A percentile compares a stretch with the other conserved stretches of the same genome.
These are phyloP conservation scores for Trichoderma lentiforme DNA, from an alignment of 2,329 filamentous ascomycete genomes.

Conservation along the genomic window DNA sequence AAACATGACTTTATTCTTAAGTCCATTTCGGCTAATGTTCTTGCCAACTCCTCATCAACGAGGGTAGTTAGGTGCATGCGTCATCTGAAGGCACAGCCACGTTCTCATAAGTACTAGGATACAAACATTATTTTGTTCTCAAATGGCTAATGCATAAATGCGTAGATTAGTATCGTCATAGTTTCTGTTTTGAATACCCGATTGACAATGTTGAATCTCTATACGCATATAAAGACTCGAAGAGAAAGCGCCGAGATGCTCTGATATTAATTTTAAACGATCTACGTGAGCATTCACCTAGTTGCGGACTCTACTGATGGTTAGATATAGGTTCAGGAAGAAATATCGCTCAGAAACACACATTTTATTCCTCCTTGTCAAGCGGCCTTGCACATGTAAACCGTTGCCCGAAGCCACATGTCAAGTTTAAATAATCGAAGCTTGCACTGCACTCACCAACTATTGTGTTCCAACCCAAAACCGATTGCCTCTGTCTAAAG, in stretches of 20 bases:
- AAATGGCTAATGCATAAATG: not conserved
- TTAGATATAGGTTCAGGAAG: not conserved
- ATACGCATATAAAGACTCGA: not conserved
- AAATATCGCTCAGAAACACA: not conserved
- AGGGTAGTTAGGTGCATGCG: not conserved
- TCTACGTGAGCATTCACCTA: not conserved
- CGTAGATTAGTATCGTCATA: not conserved
- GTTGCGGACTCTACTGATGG: not conserved
- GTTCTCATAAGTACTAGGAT: not conserved
- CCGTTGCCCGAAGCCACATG: not conserved
- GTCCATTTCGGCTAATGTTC: not conserved
- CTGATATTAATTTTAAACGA: not conserved
- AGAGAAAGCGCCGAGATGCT: not conserved
- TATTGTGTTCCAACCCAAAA: not conserved
- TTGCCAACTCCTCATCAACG: not conserved
- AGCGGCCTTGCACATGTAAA: not conserved
- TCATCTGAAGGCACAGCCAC: not conserved
- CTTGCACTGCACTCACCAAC: not conserved
- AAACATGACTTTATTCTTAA: not conserved
- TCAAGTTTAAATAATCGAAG: not conserved
- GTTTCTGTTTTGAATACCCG: not conserved
- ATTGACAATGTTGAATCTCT: not conserved
- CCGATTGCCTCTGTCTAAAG: not conserved
- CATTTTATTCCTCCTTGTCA: not conserved
- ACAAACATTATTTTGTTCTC: not conserved